phyloP scores from a whole-genome alignment of 306 rosid genomes.

The cucumber (Cucumis sativus) region DNA sequence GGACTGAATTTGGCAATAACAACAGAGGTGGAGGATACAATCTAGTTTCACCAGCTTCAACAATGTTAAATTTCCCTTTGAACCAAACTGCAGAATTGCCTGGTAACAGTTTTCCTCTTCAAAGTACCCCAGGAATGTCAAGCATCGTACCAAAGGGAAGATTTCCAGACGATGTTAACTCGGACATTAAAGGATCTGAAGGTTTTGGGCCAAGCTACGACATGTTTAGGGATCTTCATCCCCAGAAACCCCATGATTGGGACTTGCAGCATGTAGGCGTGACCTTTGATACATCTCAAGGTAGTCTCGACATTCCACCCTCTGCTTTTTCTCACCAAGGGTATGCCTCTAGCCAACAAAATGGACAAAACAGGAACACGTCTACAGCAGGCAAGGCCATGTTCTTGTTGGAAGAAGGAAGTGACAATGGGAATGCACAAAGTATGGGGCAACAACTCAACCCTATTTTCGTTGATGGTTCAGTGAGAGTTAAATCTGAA shows the following conservation, averaged over 20 bases:
- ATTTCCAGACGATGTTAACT: slow-evolving; percentile 47
- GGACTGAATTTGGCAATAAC: slow-evolving; percentile 41
- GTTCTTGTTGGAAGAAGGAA: slow-evolving; percentile 38
- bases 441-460: slow-evolving; percentile 37
- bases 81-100: slow-evolving; percentile 61
- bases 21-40: slow-evolving; percentile 44
- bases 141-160: slow-evolving; percentile 44
- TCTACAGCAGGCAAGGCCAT: slow-evolving; percentile 29
- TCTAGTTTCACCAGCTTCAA: slow-evolving; percentile 37
- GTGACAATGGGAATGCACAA: slow-evolving; percentile 36
- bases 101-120: slow-evolving; percentile 54
- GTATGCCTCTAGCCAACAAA: slow-evolving; percentile 43
- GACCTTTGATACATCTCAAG: slow-evolving; percentile 45
- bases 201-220: slow-evolving; percentile 56
- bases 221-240: slow-evolving; percentile 61
- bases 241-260: slow-evolving; percentile 74
- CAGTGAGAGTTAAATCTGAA: slow-evolving; percentile 52
- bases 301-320: slow-evolving; percentile 47
- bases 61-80: slow-evolving; percentile 58
- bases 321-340: slow-evolving; percentile 63
- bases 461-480: background rate
- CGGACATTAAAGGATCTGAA: slow-evolving; percentile 40
- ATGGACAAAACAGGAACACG: slow-evolving; percentile 22
- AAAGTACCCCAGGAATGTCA: slow-evolving; percentile 50
- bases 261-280: slow-evolving; percentile 46